Evolutionary conservation across 768 basidiomycete species (phyloP).

Genomic region (Tephrocybe sp.): DNA sequence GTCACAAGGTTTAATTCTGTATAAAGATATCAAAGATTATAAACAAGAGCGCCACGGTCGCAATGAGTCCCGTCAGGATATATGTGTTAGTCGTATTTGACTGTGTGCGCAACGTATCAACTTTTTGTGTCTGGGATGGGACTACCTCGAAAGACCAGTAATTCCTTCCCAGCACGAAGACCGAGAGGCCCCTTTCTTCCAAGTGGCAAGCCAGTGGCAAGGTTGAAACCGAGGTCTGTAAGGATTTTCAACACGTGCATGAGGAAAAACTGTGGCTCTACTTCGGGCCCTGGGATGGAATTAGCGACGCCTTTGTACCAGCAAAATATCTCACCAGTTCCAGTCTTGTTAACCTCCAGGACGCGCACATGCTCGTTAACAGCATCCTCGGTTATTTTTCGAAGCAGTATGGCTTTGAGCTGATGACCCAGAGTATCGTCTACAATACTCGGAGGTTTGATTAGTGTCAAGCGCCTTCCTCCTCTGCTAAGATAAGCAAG

Average conservation of each 20-base stretch:
- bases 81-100: too few species aligned
- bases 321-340: slow-evolving; percentile 25
- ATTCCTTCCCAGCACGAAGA: slow-evolving; percentile 48
- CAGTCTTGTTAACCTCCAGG: slow-evolving; percentile 52
- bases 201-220: slow-evolving; percentile 70
- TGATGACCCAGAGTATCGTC: slow-evolving; percentile 39
- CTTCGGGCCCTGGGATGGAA: slow-evolving; percentile 33
- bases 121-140: slow-evolving; percentile 11
- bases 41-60: too few species aligned
- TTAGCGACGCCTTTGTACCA: slow-evolving; percentile 3
- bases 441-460: slow-evolving; percentile 44
- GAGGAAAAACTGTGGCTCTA: slow-evolving; percentile 55
- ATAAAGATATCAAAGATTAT: too few species aligned
- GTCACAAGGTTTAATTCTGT: too few species aligned
- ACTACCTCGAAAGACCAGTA: slow-evolving; percentile 63
- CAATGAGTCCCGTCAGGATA: too few species aligned
- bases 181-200: slow-evolving; percentile 45
- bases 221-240: slow-evolving; percentile 53
- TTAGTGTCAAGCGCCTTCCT: slow-evolving; percentile 53
- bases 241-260: slow-evolving; percentile 66
- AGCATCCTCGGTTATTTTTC: slow-evolving; percentile 38
- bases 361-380: slow-evolving; percentile 53
- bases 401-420: slow-evolving; percentile 36
- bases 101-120: not conserved
- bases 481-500: slow-evolving; percentile 62